Evolutionary conservation across 2,329 filamentous ascomycete species (phyloP), one percentile per base, ranked within the genome.

Genomic region (Periglandula ipomoeae): DNA sequence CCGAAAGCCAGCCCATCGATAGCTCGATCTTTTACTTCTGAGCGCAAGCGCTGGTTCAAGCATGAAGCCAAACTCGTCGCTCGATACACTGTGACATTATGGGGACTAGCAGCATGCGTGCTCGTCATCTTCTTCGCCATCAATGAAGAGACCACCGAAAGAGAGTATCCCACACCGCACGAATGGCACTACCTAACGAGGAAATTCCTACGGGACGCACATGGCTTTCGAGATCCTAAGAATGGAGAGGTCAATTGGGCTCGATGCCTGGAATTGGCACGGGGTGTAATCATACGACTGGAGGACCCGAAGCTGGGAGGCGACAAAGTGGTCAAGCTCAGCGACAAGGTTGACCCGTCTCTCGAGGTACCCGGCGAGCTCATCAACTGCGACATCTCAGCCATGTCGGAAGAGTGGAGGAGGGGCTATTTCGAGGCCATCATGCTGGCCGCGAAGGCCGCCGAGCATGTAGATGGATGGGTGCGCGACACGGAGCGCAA

Each of bases 401-500:
- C 68, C 6, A 95, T 89, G 70, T 84, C 82, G 53, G 88, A 94
- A 65, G 74, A 84, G 44, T 97, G 90, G 91, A 75, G 85, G 58
- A 75, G 87, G 48, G 89, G 89, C 1, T 97, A 97, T 66, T 89
- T 85, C 59, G 82, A 94, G 59, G 77, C 83, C 3, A 69, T 96
- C 42, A 87, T 96, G 80, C 76, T 84, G 10, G 80, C 81, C 51
- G 90, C 85, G 1, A 79, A 80, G 55, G 81, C 84, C 0, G 82
- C 89, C 4, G 90, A 96, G 66, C 81, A 90, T 56, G 70, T 94
- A 22, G 87, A 95, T 54, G 85, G 85, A 43, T 89, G 84, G 76
- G 73, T 94, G 15, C 73, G 76, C 39, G 89, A 95, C 64, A 80
- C 68, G 40, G 83, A 76, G 8, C 75, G 81, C 53, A 74, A 76